Evolutionary conservation across 1,284 basidiomycete genomes (phyloP).

Genomic region (Psilocybe mexicana): DNA sequence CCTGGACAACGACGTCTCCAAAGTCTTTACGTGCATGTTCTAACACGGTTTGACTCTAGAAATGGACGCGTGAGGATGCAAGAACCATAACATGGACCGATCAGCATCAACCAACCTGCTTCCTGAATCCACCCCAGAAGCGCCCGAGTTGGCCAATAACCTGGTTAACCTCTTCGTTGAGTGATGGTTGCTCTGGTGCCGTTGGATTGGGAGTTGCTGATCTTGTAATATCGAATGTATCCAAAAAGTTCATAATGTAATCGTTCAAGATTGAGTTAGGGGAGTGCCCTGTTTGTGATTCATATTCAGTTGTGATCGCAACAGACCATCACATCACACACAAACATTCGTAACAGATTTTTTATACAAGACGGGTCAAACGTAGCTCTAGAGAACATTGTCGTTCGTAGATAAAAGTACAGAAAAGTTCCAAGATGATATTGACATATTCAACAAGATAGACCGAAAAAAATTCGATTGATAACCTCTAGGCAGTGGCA

Average conservation of each 20-base stretch:
- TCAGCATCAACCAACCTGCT: slow-evolving; percentile 60
- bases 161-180: slow-evolving; percentile 86
- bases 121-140: slow-evolving; percentile 88
- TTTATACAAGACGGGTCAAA: not conserved
- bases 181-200: slow-evolving; percentile 60
- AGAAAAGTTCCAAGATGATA: not conserved
- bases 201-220: slow-evolving; percentile 45
- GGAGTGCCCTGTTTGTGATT: not conserved
- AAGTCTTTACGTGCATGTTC: slow-evolving; percentile 78
- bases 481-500: slow-evolving; percentile 17
- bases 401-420: slow-evolving; percentile 4
- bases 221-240: slow-evolving; percentile 59
- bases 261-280: slow-evolving; percentile 9
- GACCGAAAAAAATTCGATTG: not conserved
- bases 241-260: slow-evolving; percentile 68
- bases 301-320: not conserved
- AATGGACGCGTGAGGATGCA: slow-evolving; percentile 4
- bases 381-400: not conserved
- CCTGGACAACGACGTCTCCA: slow-evolving; percentile 75
- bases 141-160: slow-evolving; percentile 82
- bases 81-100: not conserved
- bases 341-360: not conserved
- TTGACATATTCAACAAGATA: not conserved
- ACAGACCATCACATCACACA: not conserved
- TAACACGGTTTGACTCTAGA: slow-evolving; percentile 74